phyloP scores from a whole-genome alignment of 2,329 filamentous ascomycete species.

The Bipolaris sorokiniana region DNA sequence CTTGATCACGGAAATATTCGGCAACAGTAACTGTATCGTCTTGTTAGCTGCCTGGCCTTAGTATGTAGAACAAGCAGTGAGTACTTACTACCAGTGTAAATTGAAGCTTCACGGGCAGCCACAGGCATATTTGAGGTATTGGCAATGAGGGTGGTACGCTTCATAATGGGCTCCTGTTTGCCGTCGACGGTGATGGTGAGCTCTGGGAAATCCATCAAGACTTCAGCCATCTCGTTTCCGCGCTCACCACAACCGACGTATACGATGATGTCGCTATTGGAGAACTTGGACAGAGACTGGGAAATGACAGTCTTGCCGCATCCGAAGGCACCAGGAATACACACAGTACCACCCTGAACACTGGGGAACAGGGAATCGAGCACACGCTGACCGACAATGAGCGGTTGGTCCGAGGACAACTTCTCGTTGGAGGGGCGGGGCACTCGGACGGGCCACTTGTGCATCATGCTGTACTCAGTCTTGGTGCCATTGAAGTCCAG shows the following conservation, averaged over 20 bases:
- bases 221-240: conserved; percentile 99
- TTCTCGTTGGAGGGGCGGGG: conserved; percentile 92
- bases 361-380: conserved; percentile 94
- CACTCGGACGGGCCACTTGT: conserved; percentile 96
- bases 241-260: conserved; percentile 93
- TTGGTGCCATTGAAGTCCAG: conserved; percentile 97
- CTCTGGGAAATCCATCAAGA: conserved; percentile 99
- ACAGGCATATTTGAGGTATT: conserved; percentile 99
- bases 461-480: conserved; percentile 96
- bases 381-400: conserved; percentile 96
- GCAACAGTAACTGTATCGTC: conserved; percentile 60
- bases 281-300: conserved; percentile 99
- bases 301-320: conserved; percentile 99
- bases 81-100: conserved; percentile 91
- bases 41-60: neutral
- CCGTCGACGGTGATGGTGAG: conserved; percentile 93
- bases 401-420: conserved; percentile 84
- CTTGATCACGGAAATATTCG: conserved; percentile 97
- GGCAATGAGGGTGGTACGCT: conserved; percentile 96
- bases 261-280: conserved; percentile 98
- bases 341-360: conserved; percentile 96
- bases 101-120: conserved; percentile 95
- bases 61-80: conserved; percentile 60
- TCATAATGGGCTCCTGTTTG: conserved; percentile 98
- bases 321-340: conserved; percentile 97